Conservation (phyloP, 345 rosid species). For the Ceriops tagal region DNA sequence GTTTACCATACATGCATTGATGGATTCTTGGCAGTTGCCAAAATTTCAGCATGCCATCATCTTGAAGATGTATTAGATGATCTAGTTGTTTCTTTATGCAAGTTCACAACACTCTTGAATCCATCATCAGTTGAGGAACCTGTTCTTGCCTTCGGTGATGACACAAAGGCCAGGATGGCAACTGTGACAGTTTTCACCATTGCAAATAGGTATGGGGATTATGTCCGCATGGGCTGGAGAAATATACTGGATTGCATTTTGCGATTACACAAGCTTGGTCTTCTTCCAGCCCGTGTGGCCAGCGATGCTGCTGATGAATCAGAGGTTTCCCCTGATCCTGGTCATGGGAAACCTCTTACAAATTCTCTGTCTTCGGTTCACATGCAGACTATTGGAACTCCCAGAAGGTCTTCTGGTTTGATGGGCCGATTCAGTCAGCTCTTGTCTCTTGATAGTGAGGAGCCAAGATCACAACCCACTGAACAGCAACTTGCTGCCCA, state of each 20-base stretch:
- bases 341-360: conserved; percentile 75
- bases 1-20: conserved; percentile 94
- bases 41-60: conserved; percentile 96
- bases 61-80: conserved; percentile 98
- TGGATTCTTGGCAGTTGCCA: conserved; percentile 95
- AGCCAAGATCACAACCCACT: conserved; percentile 95
- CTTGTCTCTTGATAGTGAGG: conserved; percentile 93
- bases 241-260: conserved; percentile 93
- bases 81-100: conserved; percentile 90
- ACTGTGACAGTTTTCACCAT: conserved; percentile 93
- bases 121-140: conserved; percentile 87
- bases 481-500: conserved; percentile 99
- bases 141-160: conserved; percentile 93
- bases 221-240: conserved; percentile 92
- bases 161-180: conserved; percentile 92
- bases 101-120: conserved; percentile 90
- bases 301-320: conserved; percentile 98
- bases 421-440: conserved; percentile 99
- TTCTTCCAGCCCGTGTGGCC: conserved; percentile 96
- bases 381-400: conserved; percentile 80
- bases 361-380: conserved; percentile 76
- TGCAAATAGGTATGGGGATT: conserved; percentile 96
- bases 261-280: conserved; percentile 93
- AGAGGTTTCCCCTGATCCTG: conserved; percentile 72
- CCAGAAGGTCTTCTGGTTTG: conserved; percentile 92